Evolutionary conservation across 257 asterid genomes (phyloP).

Genomic region (Eucommia ulmoides): DNA sequence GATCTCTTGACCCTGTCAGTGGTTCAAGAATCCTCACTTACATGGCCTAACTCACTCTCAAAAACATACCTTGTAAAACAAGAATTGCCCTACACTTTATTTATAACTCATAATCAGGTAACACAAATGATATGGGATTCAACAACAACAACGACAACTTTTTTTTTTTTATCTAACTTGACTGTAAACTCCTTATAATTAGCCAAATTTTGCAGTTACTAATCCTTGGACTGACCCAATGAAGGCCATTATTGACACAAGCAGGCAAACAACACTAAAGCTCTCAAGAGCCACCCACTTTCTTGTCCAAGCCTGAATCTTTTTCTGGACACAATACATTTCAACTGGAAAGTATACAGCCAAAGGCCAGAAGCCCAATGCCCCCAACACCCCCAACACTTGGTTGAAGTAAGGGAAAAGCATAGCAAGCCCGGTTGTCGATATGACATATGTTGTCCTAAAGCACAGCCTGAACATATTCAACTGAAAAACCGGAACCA

Average conservation of each 20-base stretch:
- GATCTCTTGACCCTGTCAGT: conserved; percentile 28
- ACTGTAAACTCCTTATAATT: no score
- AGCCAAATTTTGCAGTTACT: background rate
- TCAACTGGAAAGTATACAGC: background rate
- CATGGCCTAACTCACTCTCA: no score
- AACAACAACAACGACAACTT: no score
- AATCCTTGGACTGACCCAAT: background rate
- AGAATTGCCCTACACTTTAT: no score
- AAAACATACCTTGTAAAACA: no score
- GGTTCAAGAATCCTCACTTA: no score
- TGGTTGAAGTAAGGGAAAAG: conserved; percentile 73
- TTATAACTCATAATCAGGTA: no score
- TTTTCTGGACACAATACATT: background rate
- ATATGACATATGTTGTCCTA: conserved; percentile 46
- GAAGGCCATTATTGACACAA: background rate
- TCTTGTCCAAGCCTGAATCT: background rate
- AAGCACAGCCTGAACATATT: conserved; percentile 38
- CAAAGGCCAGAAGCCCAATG: conserved; percentile 18
- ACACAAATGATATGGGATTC: no score
- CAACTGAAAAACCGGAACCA: conserved; percentile 19
- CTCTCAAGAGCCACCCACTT: background rate
- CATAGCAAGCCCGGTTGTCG: conserved; percentile 39
- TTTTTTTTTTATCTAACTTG: no score
- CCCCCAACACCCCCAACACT: conserved; percentile 65
- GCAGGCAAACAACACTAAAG: background rate